These are phyloP conservation scores for Apium graveolens DNA, from an alignment of 129 eudicot genomes.

Conservation along the genomic window DNA sequence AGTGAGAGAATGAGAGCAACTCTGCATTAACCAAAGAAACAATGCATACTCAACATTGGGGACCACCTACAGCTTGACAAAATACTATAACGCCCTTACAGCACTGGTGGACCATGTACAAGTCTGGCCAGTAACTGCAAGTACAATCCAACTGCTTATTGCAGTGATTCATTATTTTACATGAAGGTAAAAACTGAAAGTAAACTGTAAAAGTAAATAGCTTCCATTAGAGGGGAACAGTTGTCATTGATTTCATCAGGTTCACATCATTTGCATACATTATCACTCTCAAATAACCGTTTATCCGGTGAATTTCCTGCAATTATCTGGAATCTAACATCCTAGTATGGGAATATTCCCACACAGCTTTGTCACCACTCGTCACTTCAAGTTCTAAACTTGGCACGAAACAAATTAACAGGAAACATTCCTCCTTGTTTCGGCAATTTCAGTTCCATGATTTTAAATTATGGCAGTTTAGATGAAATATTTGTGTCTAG, in stretches of 20 bases:
- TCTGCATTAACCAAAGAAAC: no score
- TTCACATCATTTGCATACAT: background rate
- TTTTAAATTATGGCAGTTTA: background rate
- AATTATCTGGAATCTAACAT: background rate
- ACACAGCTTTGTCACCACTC: background rate
- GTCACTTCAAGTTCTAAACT: background rate
- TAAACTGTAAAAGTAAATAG: no score
- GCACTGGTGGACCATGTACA: no score
- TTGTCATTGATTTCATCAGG: background rate
- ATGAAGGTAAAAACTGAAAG: no score
- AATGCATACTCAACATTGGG: no score
- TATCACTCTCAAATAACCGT: background rate
- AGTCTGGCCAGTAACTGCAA: no score
- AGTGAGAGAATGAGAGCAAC: no score
- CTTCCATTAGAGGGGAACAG: background rate
- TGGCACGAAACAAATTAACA: background rate
- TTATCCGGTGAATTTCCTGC: background rate
- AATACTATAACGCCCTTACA: no score
- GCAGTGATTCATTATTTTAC: no score
- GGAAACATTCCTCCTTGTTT: background rate
- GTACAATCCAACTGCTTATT: no score
- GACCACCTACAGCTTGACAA: no score
- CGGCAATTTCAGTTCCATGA: background rate
- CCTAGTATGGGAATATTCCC: slow-evolving; percentile 5
- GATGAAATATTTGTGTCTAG: background rate